Base-by-base conservation (phyloP, 2,329 filamentous ascomycete species). In the Aspergillus felis region DNA sequence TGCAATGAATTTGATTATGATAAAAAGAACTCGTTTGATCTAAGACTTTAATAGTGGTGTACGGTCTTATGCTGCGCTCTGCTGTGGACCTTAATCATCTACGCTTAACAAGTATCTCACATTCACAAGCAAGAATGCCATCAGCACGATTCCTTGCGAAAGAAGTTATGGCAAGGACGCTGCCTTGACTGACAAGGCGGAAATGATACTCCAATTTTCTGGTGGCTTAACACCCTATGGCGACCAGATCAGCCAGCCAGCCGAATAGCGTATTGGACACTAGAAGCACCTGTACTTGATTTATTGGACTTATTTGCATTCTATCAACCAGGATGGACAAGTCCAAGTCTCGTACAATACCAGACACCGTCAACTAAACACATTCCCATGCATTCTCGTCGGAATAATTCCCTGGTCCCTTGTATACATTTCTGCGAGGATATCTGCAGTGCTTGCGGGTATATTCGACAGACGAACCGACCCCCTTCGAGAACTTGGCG, bases 361-460 rank as follows among this genome's bases (percentile, higher is more conserved):
- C 32, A 6, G 12, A 17, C 14, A 35, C 5, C 32, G 32, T 1
- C 14, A 17, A 38, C 50, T 61, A 73, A 44, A 73, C 57, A 58
- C 71, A 74, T 49, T 68, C 54, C 71, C 71, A 74, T 8, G 69
- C 65, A 42, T 69, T 66, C 59, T 73, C 69, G 55, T 73, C 67
- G 0, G 71, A 72, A 47, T 68, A 71, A 28, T 68, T 64, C 0
- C 70, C 70, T 4, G 69, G 69, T 0, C 70, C 71, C 57, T 63
- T 66, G 51, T 63, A 71, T 17, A 71, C 63, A 61, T 73, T 73
- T 28, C 64, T 65, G 7, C 61, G 64, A 17, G 72, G 73, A 55
- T 71, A 77, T 50, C 70, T 71, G 61, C 81, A 83, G 64, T 83
- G 80, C 54, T 70, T 74, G 57, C 80, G 74, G 50, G 65, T 71